Evolutionary conservation across 306 rosid genomes (phyloP).

Genomic region (Trifolium fragiferum): DNA sequence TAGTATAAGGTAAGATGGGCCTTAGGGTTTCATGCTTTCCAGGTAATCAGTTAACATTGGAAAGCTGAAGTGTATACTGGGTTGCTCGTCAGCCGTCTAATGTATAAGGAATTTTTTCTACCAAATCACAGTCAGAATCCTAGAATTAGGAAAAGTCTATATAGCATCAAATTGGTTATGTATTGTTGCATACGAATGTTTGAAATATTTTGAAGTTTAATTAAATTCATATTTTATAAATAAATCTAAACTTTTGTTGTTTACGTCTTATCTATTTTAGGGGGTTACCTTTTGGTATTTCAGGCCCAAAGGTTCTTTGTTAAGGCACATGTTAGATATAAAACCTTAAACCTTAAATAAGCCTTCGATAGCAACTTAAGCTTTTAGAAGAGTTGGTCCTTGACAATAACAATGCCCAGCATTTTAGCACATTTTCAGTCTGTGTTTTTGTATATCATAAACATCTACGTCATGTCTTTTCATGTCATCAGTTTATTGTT

Average conservation of each 20-base stretch:
- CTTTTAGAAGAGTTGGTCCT: conserved; percentile 12
- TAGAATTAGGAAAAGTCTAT: too few species aligned
- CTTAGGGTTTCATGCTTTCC: not conserved
- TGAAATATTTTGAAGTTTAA: too few species aligned
- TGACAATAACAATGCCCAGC: not conserved
- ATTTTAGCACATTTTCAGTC: conserved; percentile 13
- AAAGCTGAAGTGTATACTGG: too few species aligned
- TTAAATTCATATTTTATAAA: too few species aligned
- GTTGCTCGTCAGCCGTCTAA: too few species aligned
- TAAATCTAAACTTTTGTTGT: too few species aligned
- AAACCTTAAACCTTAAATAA: not conserved
- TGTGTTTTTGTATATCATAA: conserved; percentile 14
- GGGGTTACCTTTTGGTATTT: not conserved
- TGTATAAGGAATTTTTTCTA: too few species aligned
- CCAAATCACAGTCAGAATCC: too few species aligned
- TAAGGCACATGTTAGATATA: not conserved
- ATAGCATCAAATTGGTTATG: too few species aligned
- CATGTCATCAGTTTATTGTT: not conserved
- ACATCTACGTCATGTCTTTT: conserved; percentile 19
- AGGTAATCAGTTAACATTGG: too few species aligned
- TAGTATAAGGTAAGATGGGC: not conserved
- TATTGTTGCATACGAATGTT: too few species aligned
- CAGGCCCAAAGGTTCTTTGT: conserved; percentile 2
- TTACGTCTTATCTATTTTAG: too few species aligned
- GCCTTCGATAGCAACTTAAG: not conserved